phyloP scores from a whole-genome alignment of 2,329 filamentous ascomycete genomes.

The Epichloe typhina region DNA sequence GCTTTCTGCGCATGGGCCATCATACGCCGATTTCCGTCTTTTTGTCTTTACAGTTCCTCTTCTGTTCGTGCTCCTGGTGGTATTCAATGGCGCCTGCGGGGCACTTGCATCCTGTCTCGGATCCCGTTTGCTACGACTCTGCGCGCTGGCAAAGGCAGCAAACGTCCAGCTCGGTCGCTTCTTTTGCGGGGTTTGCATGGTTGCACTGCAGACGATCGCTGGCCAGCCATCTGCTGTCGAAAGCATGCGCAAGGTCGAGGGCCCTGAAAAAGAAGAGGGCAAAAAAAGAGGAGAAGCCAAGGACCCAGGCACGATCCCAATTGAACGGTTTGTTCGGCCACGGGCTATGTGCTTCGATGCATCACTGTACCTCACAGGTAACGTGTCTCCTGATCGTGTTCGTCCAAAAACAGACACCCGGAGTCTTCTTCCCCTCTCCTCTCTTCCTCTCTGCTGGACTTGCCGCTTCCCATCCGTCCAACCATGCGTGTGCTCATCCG shows the following conservation, averaged over 20 bases:
- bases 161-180: neutral
- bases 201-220: slow-evolving; percentile 9
- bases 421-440: neutral
- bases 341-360: neutral
- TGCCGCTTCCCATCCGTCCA: neutral
- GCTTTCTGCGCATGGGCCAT: neutral
- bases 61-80: neutral
- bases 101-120: neutral
- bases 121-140: slow-evolving; percentile 2
- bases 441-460: neutral
- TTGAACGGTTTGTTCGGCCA: neutral
- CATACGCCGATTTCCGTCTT: neutral
- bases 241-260: neutral
- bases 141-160: slow-evolving; percentile 2
- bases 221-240: neutral
- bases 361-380: slow-evolving; percentile 1
- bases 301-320: neutral
- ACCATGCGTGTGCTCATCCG: neutral
- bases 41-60: neutral
- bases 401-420: neutral
- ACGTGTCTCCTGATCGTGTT: neutral
- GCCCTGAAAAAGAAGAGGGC: neutral
- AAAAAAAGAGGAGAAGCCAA: neutral
- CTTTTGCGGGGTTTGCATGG: slow-evolving; percentile 8
- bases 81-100: slow-evolving; percentile 1